Evolutionary conservation across 495 filamentous ascomycete genomes (phyloP).

Genomic region (Podospora bellae-mahoneyi): DNA sequence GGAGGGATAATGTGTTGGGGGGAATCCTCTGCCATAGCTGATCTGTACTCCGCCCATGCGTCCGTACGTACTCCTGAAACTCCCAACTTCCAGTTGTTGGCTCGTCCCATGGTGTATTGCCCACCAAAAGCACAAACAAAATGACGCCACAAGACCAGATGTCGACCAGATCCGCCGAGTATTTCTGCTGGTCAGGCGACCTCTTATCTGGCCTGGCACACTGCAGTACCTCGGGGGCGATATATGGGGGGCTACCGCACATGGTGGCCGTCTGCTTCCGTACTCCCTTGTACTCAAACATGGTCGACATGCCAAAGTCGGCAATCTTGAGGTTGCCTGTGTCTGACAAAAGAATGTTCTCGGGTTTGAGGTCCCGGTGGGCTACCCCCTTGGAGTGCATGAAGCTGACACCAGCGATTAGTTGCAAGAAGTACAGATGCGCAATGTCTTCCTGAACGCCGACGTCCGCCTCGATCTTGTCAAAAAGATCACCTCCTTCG

Average conservation of each 20-base stretch:
- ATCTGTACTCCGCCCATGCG: slow-evolving; percentile 74
- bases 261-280: slow-evolving; percentile 78
- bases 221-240: slow-evolving; percentile 85
- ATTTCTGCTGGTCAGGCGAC: slow-evolving; percentile 58
- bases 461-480: slow-evolving; percentile 97
- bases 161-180: slow-evolving; percentile 79
- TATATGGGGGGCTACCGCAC: slow-evolving; percentile 95
- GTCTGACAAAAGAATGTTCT: slow-evolving; percentile 79
- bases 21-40: slow-evolving; percentile 83
- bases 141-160: slow-evolving; percentile 98
- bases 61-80: slow-evolving; percentile 78
- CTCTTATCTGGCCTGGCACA: slow-evolving; percentile 44
- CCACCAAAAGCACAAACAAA: slow-evolving; percentile 88
- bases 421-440: slow-evolving; percentile 92
- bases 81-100: slow-evolving; percentile 77
- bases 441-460: slow-evolving; percentile 90
- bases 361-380: slow-evolving; percentile 87
- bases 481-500: slow-evolving; percentile 94
- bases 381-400: slow-evolving; percentile 92
- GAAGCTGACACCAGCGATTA: slow-evolving; percentile 84
- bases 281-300: slow-evolving; percentile 83
- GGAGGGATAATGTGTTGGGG: slow-evolving; percentile 70
- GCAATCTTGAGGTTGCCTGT: slow-evolving; percentile 91
- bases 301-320: slow-evolving; percentile 92
- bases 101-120: slow-evolving; percentile 98